Evolutionary conservation across 2,329 filamentous ascomycete species (phyloP), one percentile per base, ranked within the genome.

Genomic region (Trichoderma atroviride): DNA sequence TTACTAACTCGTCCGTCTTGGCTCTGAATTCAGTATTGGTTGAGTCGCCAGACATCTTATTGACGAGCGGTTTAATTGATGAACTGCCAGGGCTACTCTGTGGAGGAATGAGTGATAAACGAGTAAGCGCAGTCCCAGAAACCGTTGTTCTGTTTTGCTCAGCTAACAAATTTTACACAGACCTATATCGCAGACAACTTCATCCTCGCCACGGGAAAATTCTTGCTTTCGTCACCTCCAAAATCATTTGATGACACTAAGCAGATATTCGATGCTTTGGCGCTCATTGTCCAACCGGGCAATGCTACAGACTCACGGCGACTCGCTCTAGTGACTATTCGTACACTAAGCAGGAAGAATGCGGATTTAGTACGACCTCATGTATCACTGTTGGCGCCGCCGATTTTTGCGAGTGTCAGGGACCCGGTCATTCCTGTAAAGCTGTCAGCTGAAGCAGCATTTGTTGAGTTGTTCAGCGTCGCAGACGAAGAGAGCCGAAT

Each of bases 361-460:
- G 90, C 91, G 76, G 92, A 96, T 63, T 83, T 96, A 75, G 88
- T 95, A 47, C 89, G 92, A 33, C 92, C 94, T 16, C 94, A 97
- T 78, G 85, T 98, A 59, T 82, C 89, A 11, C 81, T 93, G 3
- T 86, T 99, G n/a, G 91, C 92, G 1, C 90, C 91, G 1, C 89
- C 94, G 1, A 87, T 98, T 56, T 99, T 99, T 79, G 89, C 92
- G 53, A 92, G 92, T 65, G 96, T 99, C 33, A 89, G 96, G 70
- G 96, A 99, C 79, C 85, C 89, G 11, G 90, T 98, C 6, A 98
- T 99, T 72, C 96, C 96, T 0, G 91, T 99, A 77, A 99, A 99
- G 81, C 86, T 99, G 33, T 91, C 95, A 0, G 95, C 96, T 1
- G 96, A 99, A 81, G 95, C 94, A 14, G 94, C 95, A 0, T 98